Conservation (phyloP, 768 basidiomycete species). For the Boletus tomentosulus region DNA sequence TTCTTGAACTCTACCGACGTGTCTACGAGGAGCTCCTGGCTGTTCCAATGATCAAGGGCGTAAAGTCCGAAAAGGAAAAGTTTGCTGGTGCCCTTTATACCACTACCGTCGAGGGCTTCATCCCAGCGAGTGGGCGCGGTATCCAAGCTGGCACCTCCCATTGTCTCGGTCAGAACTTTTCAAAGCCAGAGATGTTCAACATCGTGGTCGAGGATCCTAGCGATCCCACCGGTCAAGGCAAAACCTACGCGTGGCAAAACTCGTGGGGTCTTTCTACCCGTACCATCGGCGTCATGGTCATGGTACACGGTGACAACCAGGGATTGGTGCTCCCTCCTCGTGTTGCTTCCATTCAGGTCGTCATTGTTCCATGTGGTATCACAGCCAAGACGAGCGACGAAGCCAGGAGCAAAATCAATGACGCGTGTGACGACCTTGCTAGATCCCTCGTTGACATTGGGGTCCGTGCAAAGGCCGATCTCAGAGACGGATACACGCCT, state of each 20-base stretch:
- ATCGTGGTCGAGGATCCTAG: slow-evolving; percentile 95
- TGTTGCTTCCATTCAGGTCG: slow-evolving; percentile 88
- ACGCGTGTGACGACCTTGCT: slow-evolving; percentile 75
- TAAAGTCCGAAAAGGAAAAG: slow-evolving; percentile 99
- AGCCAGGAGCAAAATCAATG: slow-evolving; percentile 66
- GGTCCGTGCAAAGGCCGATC: slow-evolving; percentile 83
- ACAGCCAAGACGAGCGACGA: slow-evolving; percentile 77
- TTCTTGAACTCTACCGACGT: slow-evolving; percentile 92
- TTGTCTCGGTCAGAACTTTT: slow-evolving; percentile 98
- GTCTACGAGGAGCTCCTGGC: slow-evolving; percentile 97
- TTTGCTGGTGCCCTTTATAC: slow-evolving; percentile 98
- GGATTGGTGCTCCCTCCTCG: slow-evolving; percentile 96
- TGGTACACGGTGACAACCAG: slow-evolving; percentile 98
- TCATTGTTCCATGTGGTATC: slow-evolving; percentile 92
- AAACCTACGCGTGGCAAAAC: slow-evolving; percentile 94
- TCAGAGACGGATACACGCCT: slow-evolving; percentile 94
- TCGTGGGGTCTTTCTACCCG: slow-evolving; percentile 98
- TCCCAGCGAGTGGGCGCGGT: slow-evolving; percentile 94
- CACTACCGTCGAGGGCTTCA: slow-evolving; percentile 96
- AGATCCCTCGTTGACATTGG: slow-evolving; percentile 65
- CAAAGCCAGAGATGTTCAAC: slow-evolving; percentile 93
- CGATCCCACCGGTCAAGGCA: slow-evolving; percentile 59
- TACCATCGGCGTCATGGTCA: slow-evolving; percentile 97
- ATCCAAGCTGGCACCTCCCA: slow-evolving; percentile 99
- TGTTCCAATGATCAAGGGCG: slow-evolving; percentile 92